These are phyloP conservation scores for Yamadazyma atlantica DNA, from an alignment of 1,139 yeast species.

Conservation along the genomic window DNA sequence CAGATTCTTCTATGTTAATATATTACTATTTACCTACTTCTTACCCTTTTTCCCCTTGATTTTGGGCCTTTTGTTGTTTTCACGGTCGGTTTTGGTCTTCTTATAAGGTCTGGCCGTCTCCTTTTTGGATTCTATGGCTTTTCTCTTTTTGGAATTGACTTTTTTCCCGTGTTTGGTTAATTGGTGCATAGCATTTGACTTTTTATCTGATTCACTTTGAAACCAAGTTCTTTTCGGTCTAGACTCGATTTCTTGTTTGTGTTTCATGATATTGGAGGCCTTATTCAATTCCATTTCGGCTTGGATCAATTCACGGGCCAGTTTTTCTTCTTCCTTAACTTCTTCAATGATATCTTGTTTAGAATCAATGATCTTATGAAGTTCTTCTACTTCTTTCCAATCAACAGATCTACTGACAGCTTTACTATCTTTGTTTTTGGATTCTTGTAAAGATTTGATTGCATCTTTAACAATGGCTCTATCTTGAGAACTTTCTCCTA, in stretches of 20 bases:
- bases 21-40: constrained; percentile 12
- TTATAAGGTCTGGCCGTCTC: constrained; percentile 59
- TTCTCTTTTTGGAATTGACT: constrained; percentile 59
- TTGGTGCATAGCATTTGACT: constrained; percentile 48
- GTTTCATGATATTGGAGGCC: constrained; percentile 80
- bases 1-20: neutral
- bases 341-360: constrained; percentile 67
- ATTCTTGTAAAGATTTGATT: constrained; percentile 54
- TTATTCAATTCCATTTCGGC: constrained; percentile 91
- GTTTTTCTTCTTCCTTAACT: constrained; percentile 82
- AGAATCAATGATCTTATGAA: constrained; percentile 57
- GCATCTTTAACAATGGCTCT: constrained; percentile 88
- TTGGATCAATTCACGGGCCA: constrained; percentile 76
- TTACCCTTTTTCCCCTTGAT: constrained; percentile 2
- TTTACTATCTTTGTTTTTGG: constrained; percentile 46
- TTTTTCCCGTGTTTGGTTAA: constrained; percentile 45
- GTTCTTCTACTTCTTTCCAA: constrained; percentile 77
- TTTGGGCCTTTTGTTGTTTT: constrained; percentile 14
- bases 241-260: constrained; percentile 77
- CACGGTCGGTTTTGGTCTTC: constrained; percentile 68
- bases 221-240: constrained; percentile 98
- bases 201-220: constrained; percentile 73
- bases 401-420: constrained; percentile 84
- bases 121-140: constrained; percentile 48
- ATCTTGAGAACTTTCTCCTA: constrained; percentile 85